These are phyloP conservation scores for Ogataea hybrid DNA, from an alignment of 1,139 yeast genomes.

Conservation along the genomic window DNA sequence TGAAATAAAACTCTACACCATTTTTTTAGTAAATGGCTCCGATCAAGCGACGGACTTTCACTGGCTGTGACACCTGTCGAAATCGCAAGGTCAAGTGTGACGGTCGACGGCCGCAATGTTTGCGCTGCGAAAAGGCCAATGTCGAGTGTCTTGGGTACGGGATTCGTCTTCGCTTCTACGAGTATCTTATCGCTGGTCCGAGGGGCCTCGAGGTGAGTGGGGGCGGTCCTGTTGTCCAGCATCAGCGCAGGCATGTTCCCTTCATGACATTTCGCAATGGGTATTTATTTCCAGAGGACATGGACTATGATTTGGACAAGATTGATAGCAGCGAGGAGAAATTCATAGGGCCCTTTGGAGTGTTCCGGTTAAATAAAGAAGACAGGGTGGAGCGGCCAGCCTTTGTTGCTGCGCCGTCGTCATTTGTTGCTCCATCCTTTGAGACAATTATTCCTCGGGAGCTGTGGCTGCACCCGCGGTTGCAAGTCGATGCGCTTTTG, in stretches of 20 bases:
- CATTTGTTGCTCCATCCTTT: conserved; percentile 1
- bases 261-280: conserved; percentile 65
- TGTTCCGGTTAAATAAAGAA: conserved; percentile 24
- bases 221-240: conserved; percentile 29
- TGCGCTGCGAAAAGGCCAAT: conserved; percentile 46
- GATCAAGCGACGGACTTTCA: conserved; percentile 39
- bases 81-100: conserved; percentile 51
- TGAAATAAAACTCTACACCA: not conserved
- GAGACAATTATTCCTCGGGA: conserved; percentile 21
- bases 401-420: not conserved
- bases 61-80: conserved; percentile 57
- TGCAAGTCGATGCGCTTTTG: conserved; percentile 29
- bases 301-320: conserved; percentile 65
- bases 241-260: conserved; percentile 66
- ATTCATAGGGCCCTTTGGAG: conserved; percentile 71
- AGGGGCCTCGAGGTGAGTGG: conserved; percentile 16
- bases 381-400: not conserved
- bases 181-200: conserved; percentile 35
- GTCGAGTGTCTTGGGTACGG: conserved; percentile 77
- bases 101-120: conserved; percentile 41
- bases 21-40: not conserved
- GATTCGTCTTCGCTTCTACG: conserved; percentile 73
- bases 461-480: conserved; percentile 33
- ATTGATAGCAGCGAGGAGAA: not conserved
- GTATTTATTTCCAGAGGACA: conserved; percentile 70